A percentile compares a stretch with the other conserved stretches of the same genome.
Conservation (phyloP, 345 rosid species). For the Eucalyptus regnans region DNA sequence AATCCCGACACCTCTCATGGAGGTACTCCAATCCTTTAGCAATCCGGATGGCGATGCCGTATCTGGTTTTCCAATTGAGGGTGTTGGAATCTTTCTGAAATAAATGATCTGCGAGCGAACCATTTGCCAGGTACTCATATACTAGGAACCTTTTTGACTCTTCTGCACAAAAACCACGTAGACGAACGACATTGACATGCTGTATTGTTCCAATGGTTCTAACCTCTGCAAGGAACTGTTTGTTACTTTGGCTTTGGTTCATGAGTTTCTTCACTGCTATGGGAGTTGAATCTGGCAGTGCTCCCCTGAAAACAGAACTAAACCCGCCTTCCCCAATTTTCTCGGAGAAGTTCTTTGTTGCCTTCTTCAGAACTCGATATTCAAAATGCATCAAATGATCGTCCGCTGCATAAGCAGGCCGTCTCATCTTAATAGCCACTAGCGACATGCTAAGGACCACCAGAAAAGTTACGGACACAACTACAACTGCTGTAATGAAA, state of each 20-base stretch:
- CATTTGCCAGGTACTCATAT: conserved; percentile 7
- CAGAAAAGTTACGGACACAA: neutral
- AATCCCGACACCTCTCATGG: conserved; percentile 2
- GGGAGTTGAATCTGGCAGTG: neutral
- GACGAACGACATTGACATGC: conserved; percentile 5
- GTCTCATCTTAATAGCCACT: neutral
- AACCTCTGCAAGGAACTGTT: conserved; percentile 9
- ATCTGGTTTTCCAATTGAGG: conserved; percentile 6
- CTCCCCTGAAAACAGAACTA: conserved; percentile 10
- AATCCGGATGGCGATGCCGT: neutral
- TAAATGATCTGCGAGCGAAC: neutral
- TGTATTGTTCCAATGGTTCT: conserved; percentile 9
- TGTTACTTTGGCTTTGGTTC: neutral
- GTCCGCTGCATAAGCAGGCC: neutral
- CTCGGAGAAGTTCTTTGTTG: neutral
- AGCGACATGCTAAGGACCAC: neutral
- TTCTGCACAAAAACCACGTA: conserved; percentile 6
- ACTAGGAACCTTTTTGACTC: conserved; percentile 2
- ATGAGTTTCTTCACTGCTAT: conserved; percentile 11
- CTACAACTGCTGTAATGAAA: neutral
- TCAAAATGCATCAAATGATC: neutral
- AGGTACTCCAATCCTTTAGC: conserved; percentile 9
- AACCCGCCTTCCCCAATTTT: conserved; percentile 15
- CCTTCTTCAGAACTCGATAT: neutral
- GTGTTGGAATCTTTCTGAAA: neutral